These are phyloP conservation scores for Penicillium cataractarum DNA, from an alignment of 495 filamentous ascomycete genomes.

Conservation along the genomic window DNA sequence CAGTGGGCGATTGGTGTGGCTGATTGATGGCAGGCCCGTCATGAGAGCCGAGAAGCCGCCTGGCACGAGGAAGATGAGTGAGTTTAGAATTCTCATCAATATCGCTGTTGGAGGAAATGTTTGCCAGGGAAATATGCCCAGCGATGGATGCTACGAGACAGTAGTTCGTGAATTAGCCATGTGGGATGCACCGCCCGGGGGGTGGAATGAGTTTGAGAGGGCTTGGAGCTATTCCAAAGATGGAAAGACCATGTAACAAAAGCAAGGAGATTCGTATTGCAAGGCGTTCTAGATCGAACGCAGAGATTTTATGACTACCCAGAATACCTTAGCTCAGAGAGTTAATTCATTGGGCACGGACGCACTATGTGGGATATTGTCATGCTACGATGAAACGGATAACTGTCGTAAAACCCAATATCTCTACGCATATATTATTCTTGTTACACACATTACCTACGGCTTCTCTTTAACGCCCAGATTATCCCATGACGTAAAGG, in stretches of 20 bases:
- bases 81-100: conserved; percentile 36
- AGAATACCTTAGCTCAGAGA: neutral
- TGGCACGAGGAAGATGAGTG: conserved; percentile 36
- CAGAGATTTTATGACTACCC: neutral
- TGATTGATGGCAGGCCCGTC: conserved; percentile 32
- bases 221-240: conserved; percentile 29
- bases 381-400: neutral
- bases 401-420: neutral
- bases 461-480: too few relatives aligned
- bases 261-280: conserved; percentile 16
- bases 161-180: conserved; percentile 35
- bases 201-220: conserved; percentile 32
- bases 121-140: conserved; percentile 34
- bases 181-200: conserved; percentile 34
- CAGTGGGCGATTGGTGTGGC: conserved; percentile 30
- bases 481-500: too few relatives aligned
- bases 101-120: conserved; percentile 37
- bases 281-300: conserved; percentile 2
- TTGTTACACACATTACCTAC: too few relatives aligned
- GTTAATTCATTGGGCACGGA: neutral
- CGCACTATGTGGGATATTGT: neutral
- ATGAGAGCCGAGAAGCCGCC: conserved; percentile 35
- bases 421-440: too few relatives aligned
- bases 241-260: conserved; percentile 34
- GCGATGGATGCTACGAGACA: conserved; percentile 32